phyloP scores from a whole-genome alignment of 371 early-diverging fungal species.

The Batkoa obscura region DNA sequence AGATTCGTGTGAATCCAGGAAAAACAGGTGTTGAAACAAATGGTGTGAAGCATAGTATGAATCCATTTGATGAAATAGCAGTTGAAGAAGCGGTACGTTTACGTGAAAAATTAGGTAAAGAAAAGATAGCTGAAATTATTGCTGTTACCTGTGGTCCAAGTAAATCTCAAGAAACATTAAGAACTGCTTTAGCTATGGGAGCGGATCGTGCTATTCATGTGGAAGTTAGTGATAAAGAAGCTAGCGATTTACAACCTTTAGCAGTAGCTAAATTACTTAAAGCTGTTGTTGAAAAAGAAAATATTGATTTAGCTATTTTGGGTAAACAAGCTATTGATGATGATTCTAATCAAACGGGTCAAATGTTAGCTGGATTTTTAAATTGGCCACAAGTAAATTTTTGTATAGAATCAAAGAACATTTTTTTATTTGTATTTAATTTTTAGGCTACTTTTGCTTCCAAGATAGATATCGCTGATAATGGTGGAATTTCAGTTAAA shows the following conservation, averaged over 20 bases:
- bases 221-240: constrained; percentile 49
- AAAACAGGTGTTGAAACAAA: constrained; percentile 80
- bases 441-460: constrained; percentile 84
- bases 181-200: constrained; percentile 97
- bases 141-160: constrained; percentile 80
- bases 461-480: constrained; percentile 61
- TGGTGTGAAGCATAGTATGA: constrained; percentile 94
- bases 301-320: constrained; percentile 80
- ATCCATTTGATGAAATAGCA: constrained; percentile 98
- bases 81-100: constrained; percentile 88
- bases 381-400: constrained; percentile 74
- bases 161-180: constrained; percentile 79
- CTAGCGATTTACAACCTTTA: constrained; percentile 42
- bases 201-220: constrained; percentile 94
- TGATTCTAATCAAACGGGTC: constrained; percentile 92
- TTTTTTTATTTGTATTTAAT: neutral
- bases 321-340: constrained; percentile 99
- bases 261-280: constrained; percentile 84
- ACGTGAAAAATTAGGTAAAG: constrained; percentile 58
- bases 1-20: constrained; percentile 82
- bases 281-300: constrained; percentile 73
- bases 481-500: constrained; percentile 47
- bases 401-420: neutral
- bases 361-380: constrained; percentile 93
- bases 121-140: constrained; percentile 46